phyloP scores from a whole-genome alignment of 139 green algal genomes.

The Coelastrella sp. region DNA sequence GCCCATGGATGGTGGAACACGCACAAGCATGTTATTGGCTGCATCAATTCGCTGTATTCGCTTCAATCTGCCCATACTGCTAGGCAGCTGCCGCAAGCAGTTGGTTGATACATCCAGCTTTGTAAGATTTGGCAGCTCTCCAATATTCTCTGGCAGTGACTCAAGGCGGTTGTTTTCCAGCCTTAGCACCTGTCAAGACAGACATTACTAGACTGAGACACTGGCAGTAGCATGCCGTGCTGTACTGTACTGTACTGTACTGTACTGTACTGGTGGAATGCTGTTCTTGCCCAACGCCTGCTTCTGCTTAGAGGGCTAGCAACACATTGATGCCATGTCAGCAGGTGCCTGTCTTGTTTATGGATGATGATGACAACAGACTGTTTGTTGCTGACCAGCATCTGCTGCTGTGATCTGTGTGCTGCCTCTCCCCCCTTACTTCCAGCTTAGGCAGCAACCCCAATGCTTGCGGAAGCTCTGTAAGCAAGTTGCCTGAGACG shows the following conservation, averaged over 20 bases:
- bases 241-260: too few species aligned
- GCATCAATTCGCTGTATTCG: slow-evolving; percentile 77
- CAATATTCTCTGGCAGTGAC: slow-evolving; percentile 80
- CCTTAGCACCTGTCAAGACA: slow-evolving; percentile 67
- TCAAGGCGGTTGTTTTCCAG: slow-evolving; percentile 77
- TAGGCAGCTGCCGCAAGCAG: slow-evolving; percentile 77
- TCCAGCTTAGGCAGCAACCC: slow-evolving; percentile 68
- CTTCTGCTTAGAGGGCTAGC: background rate
- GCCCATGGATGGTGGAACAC: slow-evolving; percentile 80
- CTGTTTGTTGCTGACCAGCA: too few species aligned
- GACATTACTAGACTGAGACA: too few species aligned
- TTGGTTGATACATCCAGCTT: slow-evolving; percentile 86
- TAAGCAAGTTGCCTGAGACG: slow-evolving; percentile 79
- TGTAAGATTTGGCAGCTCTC: slow-evolving; percentile 69
- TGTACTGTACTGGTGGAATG: too few species aligned
- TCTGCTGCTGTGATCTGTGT: background rate
- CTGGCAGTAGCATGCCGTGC: background rate
- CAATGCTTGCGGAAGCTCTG: slow-evolving; percentile 68
- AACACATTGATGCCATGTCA: background rate
- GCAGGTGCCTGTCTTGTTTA: too few species aligned
- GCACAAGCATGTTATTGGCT: slow-evolving; percentile 79
- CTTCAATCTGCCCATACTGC: slow-evolving; percentile 74
- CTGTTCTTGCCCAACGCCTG: too few species aligned
- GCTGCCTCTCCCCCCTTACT: slow-evolving; percentile 36
- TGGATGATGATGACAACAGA: too few species aligned